These are phyloP conservation scores for Peronospora destructor DNA, from an alignment of 352 stramenopile species.

Conservation along the genomic window DNA sequence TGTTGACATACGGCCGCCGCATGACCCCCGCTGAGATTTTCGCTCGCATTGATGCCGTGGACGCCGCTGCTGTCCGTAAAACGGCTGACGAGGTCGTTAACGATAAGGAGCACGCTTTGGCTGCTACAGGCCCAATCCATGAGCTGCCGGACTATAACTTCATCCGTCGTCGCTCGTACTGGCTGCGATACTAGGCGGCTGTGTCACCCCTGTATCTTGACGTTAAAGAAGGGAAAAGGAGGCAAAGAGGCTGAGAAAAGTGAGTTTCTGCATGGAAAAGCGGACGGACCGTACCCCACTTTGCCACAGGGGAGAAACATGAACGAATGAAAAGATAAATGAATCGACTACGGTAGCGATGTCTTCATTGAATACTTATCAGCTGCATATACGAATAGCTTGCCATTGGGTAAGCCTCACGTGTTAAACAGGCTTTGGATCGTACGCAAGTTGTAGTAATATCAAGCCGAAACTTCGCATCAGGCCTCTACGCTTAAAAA, in stretches of 20 bases:
- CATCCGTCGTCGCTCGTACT: constrained; percentile 98
- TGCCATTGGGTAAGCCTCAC: no score
- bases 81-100: constrained; percentile 90
- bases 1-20: constrained; percentile 94
- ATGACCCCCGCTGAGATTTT: constrained; percentile 99
- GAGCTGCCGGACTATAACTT: constrained; percentile 99
- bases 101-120: constrained; percentile 98
- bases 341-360: no score
- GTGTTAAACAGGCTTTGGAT: no score
- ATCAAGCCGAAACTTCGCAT: no score
- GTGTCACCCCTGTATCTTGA: constrained; percentile 15
- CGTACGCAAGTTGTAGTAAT: no score
- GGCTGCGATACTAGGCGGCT: constrained; percentile 86
- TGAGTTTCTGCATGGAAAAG: constrained; percentile 29
- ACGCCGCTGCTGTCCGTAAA: constrained; percentile 88
- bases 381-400: no score
- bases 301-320: constrained; percentile 24
- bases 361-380: no score
- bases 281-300: constrained; percentile 25
- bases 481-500: no score
- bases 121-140: constrained; percentile 96
- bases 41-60: constrained; percentile 97
- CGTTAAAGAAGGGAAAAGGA: constrained; percentile 31
- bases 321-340: constrained; percentile 26
- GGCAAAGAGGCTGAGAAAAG: constrained; percentile 26